Evolutionary conservation across 108 stramenopile genomes (phyloP).

Genomic region (Fistulifera solaris): DNA sequence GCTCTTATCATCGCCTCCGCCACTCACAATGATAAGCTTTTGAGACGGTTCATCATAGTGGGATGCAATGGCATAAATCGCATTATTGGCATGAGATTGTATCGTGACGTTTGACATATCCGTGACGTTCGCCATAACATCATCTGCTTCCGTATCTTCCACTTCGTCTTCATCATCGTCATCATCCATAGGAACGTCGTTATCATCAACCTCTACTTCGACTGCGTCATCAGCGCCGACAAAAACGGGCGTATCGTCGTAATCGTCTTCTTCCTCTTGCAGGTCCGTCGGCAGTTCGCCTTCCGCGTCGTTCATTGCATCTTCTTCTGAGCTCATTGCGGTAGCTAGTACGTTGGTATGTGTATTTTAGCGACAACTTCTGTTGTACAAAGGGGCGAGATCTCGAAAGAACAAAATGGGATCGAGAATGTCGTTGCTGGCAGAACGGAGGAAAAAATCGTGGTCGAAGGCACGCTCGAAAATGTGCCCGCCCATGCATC

Average conservation of each 20-base stretch:
- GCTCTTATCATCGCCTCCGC: conserved; percentile 91
- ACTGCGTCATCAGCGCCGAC: conserved; percentile 61
- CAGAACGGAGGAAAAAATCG: too few relatives aligned
- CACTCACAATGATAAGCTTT: conserved; percentile 50
- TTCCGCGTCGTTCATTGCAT: too few relatives aligned
- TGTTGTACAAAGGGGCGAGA: too few relatives aligned
- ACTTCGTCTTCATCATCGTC: conserved; percentile 42
- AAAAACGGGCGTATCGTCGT: conserved; percentile 45
- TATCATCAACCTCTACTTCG: conserved; percentile 67
- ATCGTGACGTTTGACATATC: conserved; percentile 22
- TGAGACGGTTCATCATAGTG: conserved; percentile 46
- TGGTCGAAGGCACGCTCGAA: too few relatives aligned
- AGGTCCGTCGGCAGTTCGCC: too few relatives aligned
- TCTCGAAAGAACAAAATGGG: too few relatives aligned
- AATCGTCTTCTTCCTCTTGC: conserved; percentile 13
- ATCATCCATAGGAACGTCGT: conserved; percentile 49
- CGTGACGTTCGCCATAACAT: conserved; percentile 7
- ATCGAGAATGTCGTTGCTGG: too few relatives aligned
- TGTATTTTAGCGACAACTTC: too few relatives aligned
- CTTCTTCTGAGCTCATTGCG: too few relatives aligned
- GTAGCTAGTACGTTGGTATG: too few relatives aligned
- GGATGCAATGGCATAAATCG: conserved; percentile 21
- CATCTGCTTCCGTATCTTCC: conserved; percentile 10
- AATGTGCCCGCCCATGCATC: too few relatives aligned
- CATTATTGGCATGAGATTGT: conserved; percentile 25